phyloP scores from a whole-genome alignment of 1,284 basidiomycete genomes.

The Naganishia liquefaciens region DNA sequence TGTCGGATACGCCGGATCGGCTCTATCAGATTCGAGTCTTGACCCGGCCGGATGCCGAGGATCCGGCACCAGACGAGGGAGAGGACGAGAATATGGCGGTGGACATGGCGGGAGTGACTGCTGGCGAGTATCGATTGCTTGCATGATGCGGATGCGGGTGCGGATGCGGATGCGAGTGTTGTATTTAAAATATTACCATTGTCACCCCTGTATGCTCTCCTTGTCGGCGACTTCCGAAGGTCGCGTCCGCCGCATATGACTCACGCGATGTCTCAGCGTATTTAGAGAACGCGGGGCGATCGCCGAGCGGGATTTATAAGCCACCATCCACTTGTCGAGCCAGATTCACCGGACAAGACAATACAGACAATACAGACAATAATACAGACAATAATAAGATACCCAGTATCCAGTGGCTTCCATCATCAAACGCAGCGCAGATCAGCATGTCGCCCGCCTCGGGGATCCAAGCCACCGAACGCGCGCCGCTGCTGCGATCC shows the following conservation, averaged over 20 bases:
- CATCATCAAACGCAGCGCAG: too few relatives aligned
- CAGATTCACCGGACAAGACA: too few relatives aligned
- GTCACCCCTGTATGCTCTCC: too few relatives aligned
- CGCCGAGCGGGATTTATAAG: slow-evolving; percentile 2
- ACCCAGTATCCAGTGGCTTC: too few relatives aligned
- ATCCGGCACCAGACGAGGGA: neutral
- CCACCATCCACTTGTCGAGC: neutral
- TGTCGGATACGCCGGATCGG: slow-evolving; percentile 13
- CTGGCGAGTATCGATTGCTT: slow-evolving; percentile 18
- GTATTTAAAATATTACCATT: too few relatives aligned
- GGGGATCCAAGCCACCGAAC: neutral
- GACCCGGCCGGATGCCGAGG: slow-evolving; percentile 10
- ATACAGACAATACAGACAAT: too few relatives aligned
- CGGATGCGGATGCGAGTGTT: too few relatives aligned
- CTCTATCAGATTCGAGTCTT: slow-evolving; percentile 19
- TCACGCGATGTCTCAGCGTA: neutral
- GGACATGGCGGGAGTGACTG: slow-evolving; percentile 2
- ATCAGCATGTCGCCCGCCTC: neutral
- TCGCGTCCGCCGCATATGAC: slow-evolving; percentile 24
- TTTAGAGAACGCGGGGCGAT: slow-evolving; percentile 10
- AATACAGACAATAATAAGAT: too few relatives aligned
- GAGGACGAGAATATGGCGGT: slow-evolving; percentile 15
- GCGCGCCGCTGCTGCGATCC: slow-evolving; percentile 22
- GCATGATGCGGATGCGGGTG: neutral
- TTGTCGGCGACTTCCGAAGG: slow-evolving; percentile 26